phyloP scores from a whole-genome alignment of 345 rosid species.

The Salix exigua region DNA sequence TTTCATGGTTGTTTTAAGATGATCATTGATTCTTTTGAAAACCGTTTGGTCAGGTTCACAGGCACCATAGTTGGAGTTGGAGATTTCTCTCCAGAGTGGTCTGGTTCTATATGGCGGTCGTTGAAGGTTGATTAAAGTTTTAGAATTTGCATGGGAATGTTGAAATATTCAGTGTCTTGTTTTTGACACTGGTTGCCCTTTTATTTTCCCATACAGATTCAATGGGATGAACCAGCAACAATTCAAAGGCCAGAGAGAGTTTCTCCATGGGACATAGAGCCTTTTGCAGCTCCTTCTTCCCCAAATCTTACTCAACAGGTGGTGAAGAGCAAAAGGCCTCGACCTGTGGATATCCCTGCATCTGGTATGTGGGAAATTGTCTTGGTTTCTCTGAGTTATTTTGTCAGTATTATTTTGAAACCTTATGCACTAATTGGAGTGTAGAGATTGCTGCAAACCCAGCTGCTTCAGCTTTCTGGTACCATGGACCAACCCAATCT shows the following conservation, averaged over 20 bases:
- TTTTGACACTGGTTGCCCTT: conserved; percentile 23
- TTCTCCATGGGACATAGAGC: conserved; percentile 95
- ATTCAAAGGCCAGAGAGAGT: conserved; percentile 75
- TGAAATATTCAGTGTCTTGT: conserved; percentile 10
- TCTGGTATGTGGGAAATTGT: conserved; percentile 38
- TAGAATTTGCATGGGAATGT: conserved; percentile 5
- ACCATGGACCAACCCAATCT: conserved; percentile 40
- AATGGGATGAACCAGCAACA: conserved; percentile 93
- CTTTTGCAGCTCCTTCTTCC: conserved; percentile 47
- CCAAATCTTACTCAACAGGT: conserved; percentile 39
- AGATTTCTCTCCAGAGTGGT: conserved; percentile 74
- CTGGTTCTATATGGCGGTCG: conserved; percentile 80
- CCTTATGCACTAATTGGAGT: conserved; percentile 10
- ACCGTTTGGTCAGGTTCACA: conserved; percentile 53
- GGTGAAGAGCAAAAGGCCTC: conserved; percentile 68
- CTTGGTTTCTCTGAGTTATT: not conserved
- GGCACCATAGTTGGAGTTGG: conserved; percentile 85
- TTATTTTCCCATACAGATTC: conserved; percentile 45
- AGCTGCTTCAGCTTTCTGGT: conserved; percentile 52
- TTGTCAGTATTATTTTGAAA: not conserved
- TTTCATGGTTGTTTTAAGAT: not conserved
- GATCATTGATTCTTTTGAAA: not conserved
- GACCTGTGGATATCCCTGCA: conserved; percentile 45
- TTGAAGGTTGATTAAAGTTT: conserved; percentile 48
- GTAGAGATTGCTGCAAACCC: conserved; percentile 47